Evolutionary conservation across 164 flowering plant genomes (phyloP), one percentile per base, ranked within the genome.

Genomic region (Brasenia schreberi): DNA sequence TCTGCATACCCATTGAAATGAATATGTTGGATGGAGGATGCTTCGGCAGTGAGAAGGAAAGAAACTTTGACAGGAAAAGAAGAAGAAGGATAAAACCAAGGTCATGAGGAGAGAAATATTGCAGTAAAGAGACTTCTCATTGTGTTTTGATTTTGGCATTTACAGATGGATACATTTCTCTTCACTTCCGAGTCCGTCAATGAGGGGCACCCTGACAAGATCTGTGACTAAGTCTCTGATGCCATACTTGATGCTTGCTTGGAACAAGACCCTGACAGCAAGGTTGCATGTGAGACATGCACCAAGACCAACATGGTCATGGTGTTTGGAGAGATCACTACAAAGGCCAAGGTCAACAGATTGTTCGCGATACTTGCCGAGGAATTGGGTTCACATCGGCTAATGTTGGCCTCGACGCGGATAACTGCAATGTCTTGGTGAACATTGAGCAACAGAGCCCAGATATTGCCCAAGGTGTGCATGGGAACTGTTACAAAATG

Each of bases 161-260:
- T n/a, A n/a, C n/a, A n/a, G n/a, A n/a, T n/a, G n/a, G n/a, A n/a
- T n/a, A n/a, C n/a, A n/a, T 85, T 85, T 77, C 80, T 85, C 64
- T 85, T 80, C 69, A 85, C 90, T 52, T 85, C 90, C 14, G 90
- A 85, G 64, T 85, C 90, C 42, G 90, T 85, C 72, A 85, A 85
- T 64, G 87, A 85, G 78, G 90, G 90, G 2, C 90, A 85, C 76
- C 90, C 90, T 5, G 90, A 85, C 78, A 85, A 85, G 83, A 77
- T 85, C 44, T 85, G 90, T 43, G 90, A 85, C 62, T 87, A 83
- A 82, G 77, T 85, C 73, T 85, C 89, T 7, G 89, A 85, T 65
- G 89, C 89, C 1, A 83, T 85, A 23, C 85, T 85, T 14, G 90
- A 85, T 68, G 90, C 90, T 33, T 85, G 90, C 81, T 77, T 85